A percentile compares a stretch with the other conserved stretches of the same genome.
phyloP scores from a whole-genome alignment of 2,329 filamentous ascomycete species.

The Talaromyces verruculosus region DNA sequence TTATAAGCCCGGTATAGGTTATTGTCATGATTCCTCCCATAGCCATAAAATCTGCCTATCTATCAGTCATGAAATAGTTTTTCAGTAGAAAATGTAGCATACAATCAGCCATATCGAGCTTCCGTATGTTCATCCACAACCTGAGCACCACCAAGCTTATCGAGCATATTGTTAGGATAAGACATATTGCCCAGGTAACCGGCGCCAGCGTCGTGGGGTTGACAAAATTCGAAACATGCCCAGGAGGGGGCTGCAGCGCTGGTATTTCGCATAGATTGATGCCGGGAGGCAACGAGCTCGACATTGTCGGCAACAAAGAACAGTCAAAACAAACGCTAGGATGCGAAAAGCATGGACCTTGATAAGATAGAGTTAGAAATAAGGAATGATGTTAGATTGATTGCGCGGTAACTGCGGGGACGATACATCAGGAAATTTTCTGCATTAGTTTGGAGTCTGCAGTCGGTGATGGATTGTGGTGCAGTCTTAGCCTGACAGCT shows the following conservation, averaged over 20 bases:
- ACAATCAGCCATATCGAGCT: slow-evolving; percentile 7
- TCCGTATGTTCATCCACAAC: neutral
- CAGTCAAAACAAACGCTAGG: neutral
- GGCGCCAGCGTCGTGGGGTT: neutral
- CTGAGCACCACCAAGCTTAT: neutral
- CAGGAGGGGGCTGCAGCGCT: slow-evolving; percentile 1
- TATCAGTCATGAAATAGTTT: neutral
- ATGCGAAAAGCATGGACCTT: neutral
- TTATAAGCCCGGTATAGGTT: neutral
- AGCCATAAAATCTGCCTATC: slow-evolving; percentile 1
- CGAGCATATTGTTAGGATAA: neutral
- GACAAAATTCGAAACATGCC: neutral
- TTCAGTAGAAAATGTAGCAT: neutral
- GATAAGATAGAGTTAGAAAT: neutral
- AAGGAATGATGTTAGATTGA: neutral
- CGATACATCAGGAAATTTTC: neutral
- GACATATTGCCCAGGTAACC: slow-evolving; percentile 4
- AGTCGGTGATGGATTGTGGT: neutral
- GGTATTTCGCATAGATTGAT: slow-evolving; percentile 1
- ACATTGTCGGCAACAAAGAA: neutral
- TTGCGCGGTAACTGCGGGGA: neutral
- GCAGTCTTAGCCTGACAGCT: neutral
- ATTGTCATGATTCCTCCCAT: slow-evolving; percentile 4
- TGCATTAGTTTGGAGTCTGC: neutral
- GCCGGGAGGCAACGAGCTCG: neutral